Conservation (phyloP, 257 asterid genomes). For the Fraxinus anomala region DNA sequence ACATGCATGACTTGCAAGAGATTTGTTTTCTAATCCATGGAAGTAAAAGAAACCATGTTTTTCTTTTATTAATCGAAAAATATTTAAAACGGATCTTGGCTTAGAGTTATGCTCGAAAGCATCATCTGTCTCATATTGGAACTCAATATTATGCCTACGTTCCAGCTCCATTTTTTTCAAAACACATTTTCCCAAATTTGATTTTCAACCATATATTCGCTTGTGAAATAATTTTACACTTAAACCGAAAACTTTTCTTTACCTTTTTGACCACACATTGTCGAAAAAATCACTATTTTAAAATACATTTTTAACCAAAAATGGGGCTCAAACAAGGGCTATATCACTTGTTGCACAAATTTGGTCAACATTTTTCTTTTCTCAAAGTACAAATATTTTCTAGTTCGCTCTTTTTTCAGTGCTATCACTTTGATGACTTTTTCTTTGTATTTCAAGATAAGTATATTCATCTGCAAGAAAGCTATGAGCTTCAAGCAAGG, state of each 20-base stretch:
- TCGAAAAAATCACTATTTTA: no score
- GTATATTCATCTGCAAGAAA: background rate
- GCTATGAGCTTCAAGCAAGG: background rate
- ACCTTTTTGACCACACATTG: no score
- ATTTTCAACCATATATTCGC: no score
- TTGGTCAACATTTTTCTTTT: background rate
- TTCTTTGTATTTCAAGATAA: background rate
- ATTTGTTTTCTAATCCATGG: background rate
- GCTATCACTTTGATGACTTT: background rate
- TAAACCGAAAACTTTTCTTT: no score
- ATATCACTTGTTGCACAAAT: background rate
- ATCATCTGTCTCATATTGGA: background rate
- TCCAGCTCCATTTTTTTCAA: no score
- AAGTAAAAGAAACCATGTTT: background rate
- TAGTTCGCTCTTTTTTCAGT: background rate
- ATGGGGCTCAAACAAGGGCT: no score
- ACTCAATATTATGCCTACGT: background rate
- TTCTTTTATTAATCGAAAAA: no score
- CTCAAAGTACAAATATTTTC: background rate
- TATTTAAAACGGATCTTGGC: background rate
- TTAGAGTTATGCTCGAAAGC: background rate
- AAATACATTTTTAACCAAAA: no score
- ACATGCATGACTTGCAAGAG: background rate
- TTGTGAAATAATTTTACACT: no score
- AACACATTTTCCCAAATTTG: no score